Base-by-base conservation (phyloP, 2,329 filamentous ascomycete species). In the Diaporthe citrichinensis region DNA sequence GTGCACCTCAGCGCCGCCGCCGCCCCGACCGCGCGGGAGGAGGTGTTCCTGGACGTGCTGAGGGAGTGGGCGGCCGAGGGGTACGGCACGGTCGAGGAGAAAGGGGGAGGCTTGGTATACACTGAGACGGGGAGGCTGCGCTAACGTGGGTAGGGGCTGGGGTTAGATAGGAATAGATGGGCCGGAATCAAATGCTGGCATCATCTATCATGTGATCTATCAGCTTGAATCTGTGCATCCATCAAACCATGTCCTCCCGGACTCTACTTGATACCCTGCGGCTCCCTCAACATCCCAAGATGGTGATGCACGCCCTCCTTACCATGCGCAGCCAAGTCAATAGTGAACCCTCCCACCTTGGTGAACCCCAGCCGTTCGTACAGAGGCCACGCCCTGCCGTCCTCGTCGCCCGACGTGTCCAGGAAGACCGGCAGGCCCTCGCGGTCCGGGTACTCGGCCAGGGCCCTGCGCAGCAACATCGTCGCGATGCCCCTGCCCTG, bases 381-480 rank as follows among this genome's bases (percentile, higher is more conserved):
- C 2, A 75, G 59, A 9, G 55, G 73, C 73, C 73, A 72, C 7
- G 58, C 68, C 17, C 58, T 67, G n/a, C 55, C 58, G 59, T 75
- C 73, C 28, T 59, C 68, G 39, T 75, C 73, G 20, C 73, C 73
- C 9, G 73, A 72, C 49, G 73, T 75, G 41, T 75, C 74, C 31
- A 75, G 44, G 62, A 58, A 75, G 7, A 75, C 28, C 7, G 59
- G 58, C 59, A 53, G 14, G 59, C 59, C 74, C 39, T 62, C 41
- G 44, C 68, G 71, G n/a, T 69, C 65, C 8, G 65, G 49, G 58
- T 31, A 25, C 49, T 75, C 74, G 14, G 34, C 46, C 17, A 76
- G 51, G 4, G 28, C 44, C 41, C 14, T 39, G 23, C 71, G 71
- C 15, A 76, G 67, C 62, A 74, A 39, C 28, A 12, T 31, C 17